phyloP scores from a whole-genome alignment of 441 rosid genomes.

The Hura crepitans region DNA sequence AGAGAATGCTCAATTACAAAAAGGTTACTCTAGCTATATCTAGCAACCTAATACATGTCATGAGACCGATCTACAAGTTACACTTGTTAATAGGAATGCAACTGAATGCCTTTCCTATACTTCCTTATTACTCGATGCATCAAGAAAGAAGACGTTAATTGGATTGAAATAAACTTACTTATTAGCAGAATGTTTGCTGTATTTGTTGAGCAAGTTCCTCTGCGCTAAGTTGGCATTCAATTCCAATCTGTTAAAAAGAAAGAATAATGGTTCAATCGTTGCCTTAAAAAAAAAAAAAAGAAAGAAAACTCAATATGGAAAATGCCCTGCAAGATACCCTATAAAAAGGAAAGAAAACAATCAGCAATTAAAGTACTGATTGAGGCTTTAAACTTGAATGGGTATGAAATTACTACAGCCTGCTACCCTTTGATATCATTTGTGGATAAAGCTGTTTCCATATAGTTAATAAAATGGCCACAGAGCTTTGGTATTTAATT shows the following conservation, averaged over 20 bases:
- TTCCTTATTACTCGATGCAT: constrained; percentile 19
- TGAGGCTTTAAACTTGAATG: neutral
- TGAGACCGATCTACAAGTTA: constrained; percentile 20
- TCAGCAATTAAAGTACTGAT: neutral
- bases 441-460: neutral
- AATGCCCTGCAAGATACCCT: neutral
- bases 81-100: constrained; percentile 24
- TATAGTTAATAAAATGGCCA: neutral
- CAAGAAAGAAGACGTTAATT: no score
- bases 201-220: constrained; percentile 90
- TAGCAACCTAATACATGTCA: constrained; percentile 11
- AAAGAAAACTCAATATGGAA: neutral
- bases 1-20: constrained; percentile 20
- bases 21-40: constrained; percentile 12
- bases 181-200: constrained; percentile 72
- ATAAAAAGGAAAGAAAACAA: no score
- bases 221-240: constrained; percentile 91
- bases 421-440: neutral
- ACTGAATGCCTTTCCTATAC: constrained; percentile 18
- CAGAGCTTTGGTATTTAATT: neutral
- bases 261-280: constrained; percentile 15
- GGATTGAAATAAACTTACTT: neutral
- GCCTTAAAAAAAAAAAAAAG: neutral
- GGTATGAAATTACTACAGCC: neutral
- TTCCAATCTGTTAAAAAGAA: constrained; percentile 63